Percentiles rank a stretch among this genome's conserved stretches.
Conservation (phyloP, 1,284 basidiomycete genomes). For the Cutaneotrichosporon daszewskae region DNA sequence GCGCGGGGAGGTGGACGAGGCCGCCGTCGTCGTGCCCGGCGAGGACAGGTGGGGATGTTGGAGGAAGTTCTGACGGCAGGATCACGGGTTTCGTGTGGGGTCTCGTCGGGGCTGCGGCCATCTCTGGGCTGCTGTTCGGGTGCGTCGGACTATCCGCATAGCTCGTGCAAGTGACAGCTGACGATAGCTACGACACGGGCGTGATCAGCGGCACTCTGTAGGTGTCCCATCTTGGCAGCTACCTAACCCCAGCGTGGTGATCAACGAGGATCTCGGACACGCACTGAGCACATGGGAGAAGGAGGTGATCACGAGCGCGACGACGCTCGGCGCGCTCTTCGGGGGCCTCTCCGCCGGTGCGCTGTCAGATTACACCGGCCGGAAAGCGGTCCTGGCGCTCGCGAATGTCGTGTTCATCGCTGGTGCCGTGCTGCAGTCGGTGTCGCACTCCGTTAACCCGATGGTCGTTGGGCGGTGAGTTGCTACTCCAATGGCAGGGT, state of each 20-base stretch:
- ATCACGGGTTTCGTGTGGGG: conserved; percentile 32
- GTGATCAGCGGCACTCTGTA: conserved; percentile 57
- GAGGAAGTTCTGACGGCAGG: conserved; percentile 8
- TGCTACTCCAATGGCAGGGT: no score
- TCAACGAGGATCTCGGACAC: conserved; percentile 62
- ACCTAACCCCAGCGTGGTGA: conserved; percentile 52
- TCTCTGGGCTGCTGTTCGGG: conserved; percentile 75
- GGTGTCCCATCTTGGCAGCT: background rate
- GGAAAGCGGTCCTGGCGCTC: conserved; percentile 61
- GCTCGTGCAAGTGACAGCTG: background rate
- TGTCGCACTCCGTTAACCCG: conserved; percentile 61
- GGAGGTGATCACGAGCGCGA: conserved; percentile 74
- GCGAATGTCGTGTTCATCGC: conserved; percentile 70
- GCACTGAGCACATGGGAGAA: conserved; percentile 61
- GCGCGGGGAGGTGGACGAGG: conserved; percentile 19
- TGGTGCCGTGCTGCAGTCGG: conserved; percentile 58
- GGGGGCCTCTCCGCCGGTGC: conserved; percentile 66
- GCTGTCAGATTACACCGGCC: conserved; percentile 66
- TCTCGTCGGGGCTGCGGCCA: conserved; percentile 41
- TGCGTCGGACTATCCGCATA: conserved; percentile 44
- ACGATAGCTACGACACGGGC: conserved; percentile 63
- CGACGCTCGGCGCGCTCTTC: conserved; percentile 69
- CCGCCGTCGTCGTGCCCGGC: conserved; percentile 22
- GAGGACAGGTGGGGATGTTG: conserved; percentile 19
- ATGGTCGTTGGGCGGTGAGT: conserved; percentile 75